Evolutionary conservation across 2,329 filamentous ascomycete species (phyloP), one percentile per base, ranked within the genome.

Genomic region (Rhynchosporium secalis): DNA sequence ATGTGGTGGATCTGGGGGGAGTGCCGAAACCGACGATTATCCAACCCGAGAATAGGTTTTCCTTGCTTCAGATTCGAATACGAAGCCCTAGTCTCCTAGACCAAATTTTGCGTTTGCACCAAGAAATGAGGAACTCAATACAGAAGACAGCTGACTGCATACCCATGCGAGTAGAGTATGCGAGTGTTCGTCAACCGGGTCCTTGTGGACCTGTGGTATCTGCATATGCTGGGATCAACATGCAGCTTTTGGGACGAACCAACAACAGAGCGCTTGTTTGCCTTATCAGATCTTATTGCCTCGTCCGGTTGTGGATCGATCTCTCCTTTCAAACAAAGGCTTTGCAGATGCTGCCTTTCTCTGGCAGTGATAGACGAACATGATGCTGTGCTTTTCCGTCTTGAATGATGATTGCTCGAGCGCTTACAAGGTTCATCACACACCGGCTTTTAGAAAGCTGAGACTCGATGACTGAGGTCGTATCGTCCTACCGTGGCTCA

Each of bases 111-210:
- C 36, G 4, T 40, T 52, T 10, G 9, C 6, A 52, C 3, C 8
- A 15, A 9, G n/a, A 33, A 12, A 38, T 29, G 38, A 52, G 29
- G 28, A 47, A 52, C 20, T n/a, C n/a, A 20, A 15, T 28, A 15
- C n/a, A 63, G 61, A 2, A 28, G 28, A 36, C 69, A 70, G 66
- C 66, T 70, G 68, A 69, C 63, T 67, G 60, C 55, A 61, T 60
- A 26, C 46, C 54, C 51, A 66, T 71, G 66, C 67, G 65, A 61
- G 62, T 63, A 65, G 63, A 20, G 20, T 36, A 66, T 71, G 66
- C 67, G 65, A 61, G 62, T 63, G 65, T 62, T 66, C 66, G 55
- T 62, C 52, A 55, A 60, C 52, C 33, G 61, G 57, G 60, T 60
- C 58, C 41, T 65, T 66, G 64, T 62, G 51, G 62, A 57, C 41